phyloP scores from a whole-genome alignment of 768 basidiomycete genomes.

The Suillus ampliporus region DNA sequence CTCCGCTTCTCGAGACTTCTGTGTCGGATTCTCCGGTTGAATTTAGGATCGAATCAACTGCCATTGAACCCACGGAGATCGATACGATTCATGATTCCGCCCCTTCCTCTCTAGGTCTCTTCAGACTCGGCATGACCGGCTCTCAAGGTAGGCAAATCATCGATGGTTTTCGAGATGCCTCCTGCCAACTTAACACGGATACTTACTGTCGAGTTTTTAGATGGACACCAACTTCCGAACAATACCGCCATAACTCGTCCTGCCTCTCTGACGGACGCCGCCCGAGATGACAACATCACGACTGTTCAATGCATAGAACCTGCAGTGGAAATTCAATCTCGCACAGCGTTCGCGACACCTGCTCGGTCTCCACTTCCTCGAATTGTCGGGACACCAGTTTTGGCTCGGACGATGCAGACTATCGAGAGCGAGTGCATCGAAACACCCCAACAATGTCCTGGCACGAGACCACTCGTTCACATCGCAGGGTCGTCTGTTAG shows the following conservation, averaged over 20 bases:
- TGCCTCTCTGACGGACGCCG: background rate
- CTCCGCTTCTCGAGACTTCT: background rate
- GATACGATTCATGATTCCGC: background rate
- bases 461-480: background rate
- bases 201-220: background rate
- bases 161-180: background rate
- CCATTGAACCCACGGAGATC: too few species aligned
- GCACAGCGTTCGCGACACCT: background rate
- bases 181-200: background rate
- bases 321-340: background rate
- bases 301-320: background rate
- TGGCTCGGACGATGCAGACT: background rate
- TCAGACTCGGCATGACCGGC: background rate
- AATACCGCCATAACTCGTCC: background rate
- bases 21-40: background rate
- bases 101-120: background rate
- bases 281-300: background rate
- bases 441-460: background rate
- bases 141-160: background rate
- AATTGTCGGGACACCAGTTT: background rate
- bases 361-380: background rate
- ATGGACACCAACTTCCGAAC: background rate
- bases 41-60: background rate
- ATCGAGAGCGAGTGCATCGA: conserved; percentile 1
- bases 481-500: background rate